phyloP scores from a whole-genome alignment of 2,329 filamentous ascomycete species.

The Drechmeria coniospora region DNA sequence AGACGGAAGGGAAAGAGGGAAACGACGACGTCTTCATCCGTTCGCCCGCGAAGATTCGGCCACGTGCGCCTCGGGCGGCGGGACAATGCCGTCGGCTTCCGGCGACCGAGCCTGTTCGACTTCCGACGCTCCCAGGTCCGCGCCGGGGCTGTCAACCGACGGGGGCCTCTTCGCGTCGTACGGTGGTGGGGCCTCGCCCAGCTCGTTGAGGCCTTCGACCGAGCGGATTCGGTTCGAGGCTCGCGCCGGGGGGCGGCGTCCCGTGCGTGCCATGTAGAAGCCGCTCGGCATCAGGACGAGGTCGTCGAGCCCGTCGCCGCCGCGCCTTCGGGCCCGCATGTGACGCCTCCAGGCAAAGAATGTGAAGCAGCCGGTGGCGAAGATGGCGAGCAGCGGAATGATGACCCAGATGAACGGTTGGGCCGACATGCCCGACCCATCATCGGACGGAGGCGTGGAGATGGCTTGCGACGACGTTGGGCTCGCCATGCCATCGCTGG shows the following conservation, averaged over 20 bases:
- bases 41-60: background rate
- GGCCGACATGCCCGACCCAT: constrained; percentile 18
- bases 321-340: background rate
- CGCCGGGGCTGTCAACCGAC: background rate
- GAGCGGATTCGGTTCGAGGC: constrained; percentile 11
- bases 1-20: no score
- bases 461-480: background rate
- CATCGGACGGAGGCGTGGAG: constrained; percentile 1
- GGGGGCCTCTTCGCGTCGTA: constrained; percentile 28
- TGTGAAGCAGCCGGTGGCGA: constrained; percentile 17
- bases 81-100: background rate
- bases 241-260: constrained; percentile 9
- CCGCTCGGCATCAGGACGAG: constrained; percentile 1
- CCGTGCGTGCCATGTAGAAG: constrained; percentile 2
- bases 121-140: background rate
- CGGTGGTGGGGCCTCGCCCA: constrained; percentile 49
- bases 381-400: constrained; percentile 29
- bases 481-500: no score
- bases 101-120: background rate
- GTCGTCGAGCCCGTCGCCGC: background rate
- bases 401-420: constrained; percentile 43
- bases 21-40: no score
- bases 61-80: background rate
- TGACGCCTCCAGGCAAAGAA: constrained; percentile 4
- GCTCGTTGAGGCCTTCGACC: constrained; percentile 45